A percentile compares a stretch with the other conserved stretches of the same genome.
Evolutionary conservation across 1,284 basidiomycete species (phyloP).

Genomic region (Irpex rosettiformis): DNA sequence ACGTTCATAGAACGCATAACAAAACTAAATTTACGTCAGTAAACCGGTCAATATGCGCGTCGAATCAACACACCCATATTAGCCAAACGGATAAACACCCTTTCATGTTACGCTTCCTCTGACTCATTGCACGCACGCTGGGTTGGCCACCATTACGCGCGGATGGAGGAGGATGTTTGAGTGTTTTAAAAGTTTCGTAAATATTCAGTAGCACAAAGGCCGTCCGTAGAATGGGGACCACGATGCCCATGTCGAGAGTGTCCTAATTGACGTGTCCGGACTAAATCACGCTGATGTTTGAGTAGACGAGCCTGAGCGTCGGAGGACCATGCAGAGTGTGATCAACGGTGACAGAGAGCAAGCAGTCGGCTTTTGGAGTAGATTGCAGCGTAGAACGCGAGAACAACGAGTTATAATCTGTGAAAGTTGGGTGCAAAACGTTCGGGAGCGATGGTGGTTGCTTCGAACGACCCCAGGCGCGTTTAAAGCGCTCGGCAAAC

Average conservation of each 20-base stretch:
- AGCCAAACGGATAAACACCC: constrained; percentile 79
- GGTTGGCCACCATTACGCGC: constrained; percentile 57
- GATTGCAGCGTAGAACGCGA: background rate
- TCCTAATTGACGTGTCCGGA: background rate
- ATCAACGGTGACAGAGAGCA: background rate
- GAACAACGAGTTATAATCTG: constrained; percentile 2
- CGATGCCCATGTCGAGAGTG: constrained; percentile 52
- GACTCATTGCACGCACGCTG: constrained; percentile 60
- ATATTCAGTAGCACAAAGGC: constrained; percentile 73
- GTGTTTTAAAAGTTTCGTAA: constrained; percentile 78
- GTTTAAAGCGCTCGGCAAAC: constrained; percentile 9
- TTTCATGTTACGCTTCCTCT: constrained; percentile 79
- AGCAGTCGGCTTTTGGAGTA: background rate
- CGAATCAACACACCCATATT: constrained; percentile 61
- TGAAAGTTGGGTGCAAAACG: constrained; percentile 10
- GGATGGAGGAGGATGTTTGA: constrained; percentile 62
- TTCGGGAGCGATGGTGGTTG: constrained; percentile 8
- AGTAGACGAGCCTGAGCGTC: background rate
- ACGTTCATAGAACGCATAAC: constrained; percentile 61
- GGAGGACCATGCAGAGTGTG: background rate
- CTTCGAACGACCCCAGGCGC: constrained; percentile 2
- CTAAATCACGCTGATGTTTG: background rate
- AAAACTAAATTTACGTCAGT: constrained; percentile 43
- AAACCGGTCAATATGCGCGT: constrained; percentile 8
- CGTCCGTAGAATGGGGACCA: constrained; percentile 64